Evolutionary conservation across 768 basidiomycete genomes (phyloP).

Genomic region (Lepiota venenata): DNA sequence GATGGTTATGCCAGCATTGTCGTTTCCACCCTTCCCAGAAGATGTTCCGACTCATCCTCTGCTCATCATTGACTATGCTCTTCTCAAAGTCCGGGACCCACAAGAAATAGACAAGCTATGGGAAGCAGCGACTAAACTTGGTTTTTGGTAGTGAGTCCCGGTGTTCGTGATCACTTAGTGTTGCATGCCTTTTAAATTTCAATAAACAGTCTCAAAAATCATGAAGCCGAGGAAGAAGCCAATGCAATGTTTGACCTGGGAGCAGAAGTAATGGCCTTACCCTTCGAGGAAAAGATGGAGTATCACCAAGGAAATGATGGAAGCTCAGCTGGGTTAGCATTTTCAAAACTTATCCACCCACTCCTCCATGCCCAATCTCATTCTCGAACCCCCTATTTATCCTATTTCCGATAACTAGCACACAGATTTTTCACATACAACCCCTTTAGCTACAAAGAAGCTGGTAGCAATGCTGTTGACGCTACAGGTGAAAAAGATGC

Average conservation of each 20-base stretch:
- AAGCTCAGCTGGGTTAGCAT: slow-evolving; percentile 32
- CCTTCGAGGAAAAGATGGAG: slow-evolving; percentile 53
- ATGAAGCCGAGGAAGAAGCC: slow-evolving; percentile 46
- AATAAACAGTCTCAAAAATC: slow-evolving; percentile 46
- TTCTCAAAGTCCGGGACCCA: slow-evolving; percentile 37
- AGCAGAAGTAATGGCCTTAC: slow-evolving; percentile 48
- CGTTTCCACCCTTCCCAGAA: slow-evolving; percentile 43
- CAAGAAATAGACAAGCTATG: slow-evolving; percentile 49
- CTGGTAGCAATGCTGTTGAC: slow-evolving; percentile 61
- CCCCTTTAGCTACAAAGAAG: slow-evolving; percentile 50
- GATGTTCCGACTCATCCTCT: slow-evolving; percentile 53
- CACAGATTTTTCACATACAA: too few relatives aligned
- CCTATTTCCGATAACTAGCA: not conserved
- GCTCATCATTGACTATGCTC: slow-evolving; percentile 50
- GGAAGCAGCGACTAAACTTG: slow-evolving; percentile 53
- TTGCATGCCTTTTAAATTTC: too few relatives aligned
- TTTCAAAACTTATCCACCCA: too few relatives aligned
- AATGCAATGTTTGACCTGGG: slow-evolving; percentile 55
- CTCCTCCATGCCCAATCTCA: not conserved
- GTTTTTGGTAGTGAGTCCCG: slow-evolving; percentile 63
- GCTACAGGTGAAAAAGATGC: slow-evolving; percentile 53
- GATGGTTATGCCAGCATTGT: slow-evolving; percentile 15
- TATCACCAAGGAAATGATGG: slow-evolving; percentile 55
- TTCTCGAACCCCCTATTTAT: slow-evolving; percentile 14
- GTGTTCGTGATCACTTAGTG: too few relatives aligned